A percentile compares a stretch with the other conserved stretches of the same genome.
Conservation (phyloP, 371 early-diverging fungal genomes). For the Quaeritorhiza haematococci region DNA sequence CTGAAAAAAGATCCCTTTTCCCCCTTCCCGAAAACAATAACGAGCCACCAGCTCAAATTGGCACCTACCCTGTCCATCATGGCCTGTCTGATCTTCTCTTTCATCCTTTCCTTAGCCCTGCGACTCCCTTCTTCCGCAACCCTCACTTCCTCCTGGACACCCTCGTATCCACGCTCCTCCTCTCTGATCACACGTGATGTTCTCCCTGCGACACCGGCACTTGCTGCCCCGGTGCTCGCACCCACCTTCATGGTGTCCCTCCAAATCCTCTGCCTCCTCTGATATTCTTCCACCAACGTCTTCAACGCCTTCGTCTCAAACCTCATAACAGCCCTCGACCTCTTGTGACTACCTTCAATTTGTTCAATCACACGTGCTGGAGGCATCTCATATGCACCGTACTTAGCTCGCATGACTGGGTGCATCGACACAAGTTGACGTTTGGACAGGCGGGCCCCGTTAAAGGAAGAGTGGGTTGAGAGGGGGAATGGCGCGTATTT, state of each 20-base stretch:
- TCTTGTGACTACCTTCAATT: conserved; percentile 26
- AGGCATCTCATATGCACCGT: conserved; percentile 32
- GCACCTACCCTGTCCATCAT: conserved; percentile 18
- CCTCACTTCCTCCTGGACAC: conserved; percentile 6
- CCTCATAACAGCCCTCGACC: conserved; percentile 14
- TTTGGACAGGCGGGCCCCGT: conserved; percentile 16
- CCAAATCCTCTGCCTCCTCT: conserved; percentile 9
- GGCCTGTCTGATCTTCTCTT: conserved; percentile 18
- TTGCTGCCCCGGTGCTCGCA: too few relatives aligned
- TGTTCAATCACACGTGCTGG: conserved; percentile 13
- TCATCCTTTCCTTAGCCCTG: conserved; percentile 28
- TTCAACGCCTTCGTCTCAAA: conserved; percentile 10
- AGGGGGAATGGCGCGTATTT: conserved; percentile 37
- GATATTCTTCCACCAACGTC: too few relatives aligned
- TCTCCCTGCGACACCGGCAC: too few relatives aligned
- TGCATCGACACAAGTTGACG: conserved; percentile 18
- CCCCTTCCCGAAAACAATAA: not conserved
- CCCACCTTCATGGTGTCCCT: not conserved
- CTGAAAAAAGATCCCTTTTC: not conserved
- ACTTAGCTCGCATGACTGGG: conserved; percentile 24
- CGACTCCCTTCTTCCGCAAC: conserved; percentile 15
- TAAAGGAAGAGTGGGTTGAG: conserved; percentile 22
- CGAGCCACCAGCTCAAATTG: not conserved
- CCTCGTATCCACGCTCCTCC: not conserved
- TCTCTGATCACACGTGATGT: not conserved